Base-by-base conservation (phyloP, 2,329 filamentous ascomycete genomes). In the Ciborinia camelliae region DNA sequence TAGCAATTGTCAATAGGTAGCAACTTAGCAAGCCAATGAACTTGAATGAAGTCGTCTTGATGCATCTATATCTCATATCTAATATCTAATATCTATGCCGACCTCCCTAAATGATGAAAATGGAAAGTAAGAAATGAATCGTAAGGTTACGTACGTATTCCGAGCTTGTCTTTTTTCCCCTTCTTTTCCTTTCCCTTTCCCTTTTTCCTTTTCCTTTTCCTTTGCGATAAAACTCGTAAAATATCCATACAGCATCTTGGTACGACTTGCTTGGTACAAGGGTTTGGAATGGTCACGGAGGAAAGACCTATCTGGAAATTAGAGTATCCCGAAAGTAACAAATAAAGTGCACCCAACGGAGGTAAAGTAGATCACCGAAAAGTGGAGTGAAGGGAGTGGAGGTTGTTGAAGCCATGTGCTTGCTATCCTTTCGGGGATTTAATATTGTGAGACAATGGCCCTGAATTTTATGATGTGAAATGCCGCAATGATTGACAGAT, bases 391-490 rank as follows among this genome's bases (percentile, higher is more conserved):
- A 28, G 23, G n/a, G n/a, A 61, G 58, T 50, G 58, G 32, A 61
- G 45, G 30, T n/a, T 32, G 18, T 51, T 15, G 39, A 55, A 50
- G 43, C 43, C 12, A 57, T 63, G 61, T 63, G 61, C 51, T 41
- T 37, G 23, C 20, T 30, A 37, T 58, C 20, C 20, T n/a, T 14
- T 62, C 47, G 35, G 45, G 4, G 20, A 52, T 58, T 48, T 35
- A n/a, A 30, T 15, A 28, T 20, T 58, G 52, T 58, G 59, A 62
- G 26, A 63, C 62, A 58, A 12, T 63, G 28, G 26, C 51, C 61
- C 61, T 57, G 51, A 63, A 63, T 57, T 53, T 63, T 39, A 48
- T 48, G 32, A 50, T 50, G 48, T 53, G 20, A 43, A 62, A 23
- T 52, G 59, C 59, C 59, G 48, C 12, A 20, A 26, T 57, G 23